Percentiles rank a stretch among this genome's conserved stretches.
Evolutionary conservation across 176 grass and related monocot species (phyloP).

Genomic region (Leersia perrieri): DNA sequence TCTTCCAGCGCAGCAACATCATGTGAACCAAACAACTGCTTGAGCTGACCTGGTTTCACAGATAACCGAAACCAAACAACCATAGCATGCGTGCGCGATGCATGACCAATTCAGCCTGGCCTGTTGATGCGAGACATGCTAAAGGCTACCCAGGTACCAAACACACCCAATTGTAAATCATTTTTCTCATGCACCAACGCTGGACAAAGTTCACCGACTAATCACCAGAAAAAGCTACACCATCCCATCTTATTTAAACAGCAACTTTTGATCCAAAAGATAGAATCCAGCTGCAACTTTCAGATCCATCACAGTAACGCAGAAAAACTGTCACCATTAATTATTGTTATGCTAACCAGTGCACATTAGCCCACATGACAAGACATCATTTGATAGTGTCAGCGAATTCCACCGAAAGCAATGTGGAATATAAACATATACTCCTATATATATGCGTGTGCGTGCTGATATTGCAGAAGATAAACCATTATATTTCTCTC

Average conservation of each 20-base stretch:
- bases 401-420: background rate
- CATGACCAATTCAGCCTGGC: too few species aligned
- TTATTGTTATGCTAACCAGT: background rate
- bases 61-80: too few species aligned
- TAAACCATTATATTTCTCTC: background rate
- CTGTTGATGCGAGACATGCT: too few species aligned
- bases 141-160: too few species aligned
- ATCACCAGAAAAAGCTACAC: background rate
- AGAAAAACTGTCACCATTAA: background rate
- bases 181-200: background rate
- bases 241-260: background rate
- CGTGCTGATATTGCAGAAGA: background rate
- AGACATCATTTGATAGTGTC: background rate
- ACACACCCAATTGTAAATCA: too few species aligned
- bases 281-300: background rate
- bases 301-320: background rate
- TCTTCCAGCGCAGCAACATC: too few species aligned
- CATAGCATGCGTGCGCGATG: too few species aligned
- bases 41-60: too few species aligned
- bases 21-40: too few species aligned
- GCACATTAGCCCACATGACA: background rate
- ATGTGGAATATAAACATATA: too few species aligned
- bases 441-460: too few species aligned
- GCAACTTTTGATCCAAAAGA: background rate
- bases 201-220: background rate